A percentile compares a stretch with the other conserved stretches of the same genome.
Conservation (phyloP, 2,329 filamentous ascomycete species). For the Monosporascus sp. region DNA sequence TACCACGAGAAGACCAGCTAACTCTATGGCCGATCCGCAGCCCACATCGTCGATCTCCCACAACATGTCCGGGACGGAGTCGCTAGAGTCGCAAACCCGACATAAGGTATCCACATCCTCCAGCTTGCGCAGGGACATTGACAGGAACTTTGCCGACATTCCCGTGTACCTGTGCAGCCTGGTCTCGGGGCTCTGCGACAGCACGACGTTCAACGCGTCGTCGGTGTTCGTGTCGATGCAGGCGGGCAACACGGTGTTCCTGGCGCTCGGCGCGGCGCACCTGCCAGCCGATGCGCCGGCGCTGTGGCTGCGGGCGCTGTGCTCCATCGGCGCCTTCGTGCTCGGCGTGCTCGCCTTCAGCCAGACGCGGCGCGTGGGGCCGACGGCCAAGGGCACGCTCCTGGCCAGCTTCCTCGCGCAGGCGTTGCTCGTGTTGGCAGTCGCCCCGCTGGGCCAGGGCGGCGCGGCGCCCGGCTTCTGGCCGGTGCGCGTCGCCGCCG, state of each 20-base stretch:
- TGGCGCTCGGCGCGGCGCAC: constrained; percentile 51
- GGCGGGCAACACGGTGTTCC: constrained; percentile 58
- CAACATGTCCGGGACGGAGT: constrained; percentile 1
- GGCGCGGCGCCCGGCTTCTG: constrained; percentile 46
- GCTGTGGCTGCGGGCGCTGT: constrained; percentile 48
- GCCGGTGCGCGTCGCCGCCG: constrained; percentile 8
- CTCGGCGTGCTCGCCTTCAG: constrained; percentile 46
- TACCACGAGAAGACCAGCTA: not conserved
- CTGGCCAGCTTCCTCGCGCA: constrained; percentile 48
- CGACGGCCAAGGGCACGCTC: constrained; percentile 37
- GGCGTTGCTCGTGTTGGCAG: constrained; percentile 43
- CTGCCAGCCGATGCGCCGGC: constrained; percentile 45
- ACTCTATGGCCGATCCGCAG: not conserved
- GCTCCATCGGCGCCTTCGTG: constrained; percentile 50
- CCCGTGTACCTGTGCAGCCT: constrained; percentile 35
- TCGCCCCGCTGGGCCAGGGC: too few relatives aligned
- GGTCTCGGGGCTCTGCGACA: constrained; percentile 35
- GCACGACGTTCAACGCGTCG: constrained; percentile 34
- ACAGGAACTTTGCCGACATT: constrained; percentile 23
- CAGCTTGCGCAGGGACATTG: constrained; percentile 2
- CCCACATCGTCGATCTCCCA: constrained; percentile 3
- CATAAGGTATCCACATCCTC: not conserved
- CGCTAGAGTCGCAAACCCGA: not conserved
- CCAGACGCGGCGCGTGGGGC: constrained; percentile 26
- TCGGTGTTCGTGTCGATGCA: constrained; percentile 37